phyloP scores from a whole-genome alignment of 371 early-diverging fungal genomes.

The Rhizopus microsporus region DNA sequence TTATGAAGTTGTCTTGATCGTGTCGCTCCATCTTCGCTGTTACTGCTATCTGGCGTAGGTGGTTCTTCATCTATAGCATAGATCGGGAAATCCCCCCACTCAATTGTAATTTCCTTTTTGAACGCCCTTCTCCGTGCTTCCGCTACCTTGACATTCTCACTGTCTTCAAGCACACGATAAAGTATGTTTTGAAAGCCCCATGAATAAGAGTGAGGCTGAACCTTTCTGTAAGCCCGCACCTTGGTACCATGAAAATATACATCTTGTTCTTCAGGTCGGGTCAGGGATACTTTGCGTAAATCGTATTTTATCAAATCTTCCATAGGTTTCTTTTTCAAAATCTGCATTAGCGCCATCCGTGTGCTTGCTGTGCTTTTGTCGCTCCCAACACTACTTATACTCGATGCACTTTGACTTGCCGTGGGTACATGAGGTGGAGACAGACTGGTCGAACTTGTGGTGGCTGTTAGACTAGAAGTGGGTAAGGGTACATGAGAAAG shows the following conservation, averaged over 20 bases:
- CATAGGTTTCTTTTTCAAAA: slow-evolving; percentile 24
- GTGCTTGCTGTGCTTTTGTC: slow-evolving; percentile 11
- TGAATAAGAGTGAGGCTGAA: slow-evolving; percentile 51
- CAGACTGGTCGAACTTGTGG: no score
- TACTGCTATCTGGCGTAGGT: not conserved
- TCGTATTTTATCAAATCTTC: slow-evolving; percentile 36
- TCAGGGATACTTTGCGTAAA: slow-evolving; percentile 37
- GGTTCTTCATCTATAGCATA: slow-evolving; percentile 11
- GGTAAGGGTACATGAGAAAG: slow-evolving; percentile 18
- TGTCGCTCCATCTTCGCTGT: slow-evolving; percentile 1
- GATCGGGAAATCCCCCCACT: slow-evolving; percentile 32
- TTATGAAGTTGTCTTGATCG: slow-evolving; percentile 30
- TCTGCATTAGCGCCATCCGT: slow-evolving; percentile 16
- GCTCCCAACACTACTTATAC: slow-evolving; percentile 15
- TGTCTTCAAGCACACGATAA: slow-evolving; percentile 17
- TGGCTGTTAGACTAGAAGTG: slow-evolving; percentile 13
- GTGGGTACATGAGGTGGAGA: slow-evolving; percentile 7
- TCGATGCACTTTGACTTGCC: slow-evolving; percentile 12
- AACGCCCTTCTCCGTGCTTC: slow-evolving; percentile 46
- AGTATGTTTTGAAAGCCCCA: slow-evolving; percentile 56
- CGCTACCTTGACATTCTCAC: slow-evolving; percentile 31
- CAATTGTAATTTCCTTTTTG: slow-evolving; percentile 44
- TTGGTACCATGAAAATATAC: slow-evolving; percentile 38
- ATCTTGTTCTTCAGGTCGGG: slow-evolving; percentile 39
- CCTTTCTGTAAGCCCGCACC: slow-evolving; percentile 35